phyloP scores from a whole-genome alignment of 345 rosid genomes.

The Lumnitzera littorea region DNA sequence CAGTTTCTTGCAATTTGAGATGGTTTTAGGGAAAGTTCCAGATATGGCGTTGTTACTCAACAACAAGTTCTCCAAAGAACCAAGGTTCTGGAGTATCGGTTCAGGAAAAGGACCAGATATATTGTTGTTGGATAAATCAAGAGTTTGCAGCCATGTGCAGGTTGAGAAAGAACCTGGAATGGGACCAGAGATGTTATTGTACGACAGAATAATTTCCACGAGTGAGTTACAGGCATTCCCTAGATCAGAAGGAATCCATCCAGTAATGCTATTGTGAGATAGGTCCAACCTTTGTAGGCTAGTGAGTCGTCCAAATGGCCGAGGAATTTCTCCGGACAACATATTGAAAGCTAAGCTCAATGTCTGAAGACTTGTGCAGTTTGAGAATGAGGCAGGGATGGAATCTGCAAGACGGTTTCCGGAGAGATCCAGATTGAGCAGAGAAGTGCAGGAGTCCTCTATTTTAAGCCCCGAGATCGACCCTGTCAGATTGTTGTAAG shows the following conservation, averaged over 20 bases:
- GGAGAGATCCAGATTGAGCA: constrained; percentile 64
- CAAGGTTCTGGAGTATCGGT: constrained; percentile 43
- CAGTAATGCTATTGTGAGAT: constrained; percentile 63
- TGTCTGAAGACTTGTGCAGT: constrained; percentile 66
- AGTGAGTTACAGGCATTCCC: constrained; percentile 65
- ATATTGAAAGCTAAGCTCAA: constrained; percentile 56
- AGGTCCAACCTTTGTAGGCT: constrained; percentile 65
- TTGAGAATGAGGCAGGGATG: constrained; percentile 56
- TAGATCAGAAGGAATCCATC: constrained; percentile 78
- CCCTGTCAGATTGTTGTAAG: constrained; percentile 85
- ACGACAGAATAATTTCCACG: constrained; percentile 46
- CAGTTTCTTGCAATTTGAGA: constrained; percentile 63
- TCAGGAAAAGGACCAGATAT: constrained; percentile 72
- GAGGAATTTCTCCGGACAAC: constrained; percentile 64
- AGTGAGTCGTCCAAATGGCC: constrained; percentile 42
- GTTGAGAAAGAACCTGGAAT: constrained; percentile 58
- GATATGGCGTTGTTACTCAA: constrained; percentile 67
- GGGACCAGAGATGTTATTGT: constrained; percentile 75
- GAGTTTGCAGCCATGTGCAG: constrained; percentile 58
- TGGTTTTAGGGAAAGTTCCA: constrained; percentile 61
- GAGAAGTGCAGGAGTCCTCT: constrained; percentile 47
- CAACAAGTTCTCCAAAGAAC: constrained; percentile 53
- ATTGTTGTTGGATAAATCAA: constrained; percentile 85
- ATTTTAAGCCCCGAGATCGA: constrained; percentile 52
- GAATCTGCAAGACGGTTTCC: constrained; percentile 43